Evolutionary conservation across 352 stramenopile genomes (phyloP).

Genomic region (Phytopythium delawarense): DNA sequence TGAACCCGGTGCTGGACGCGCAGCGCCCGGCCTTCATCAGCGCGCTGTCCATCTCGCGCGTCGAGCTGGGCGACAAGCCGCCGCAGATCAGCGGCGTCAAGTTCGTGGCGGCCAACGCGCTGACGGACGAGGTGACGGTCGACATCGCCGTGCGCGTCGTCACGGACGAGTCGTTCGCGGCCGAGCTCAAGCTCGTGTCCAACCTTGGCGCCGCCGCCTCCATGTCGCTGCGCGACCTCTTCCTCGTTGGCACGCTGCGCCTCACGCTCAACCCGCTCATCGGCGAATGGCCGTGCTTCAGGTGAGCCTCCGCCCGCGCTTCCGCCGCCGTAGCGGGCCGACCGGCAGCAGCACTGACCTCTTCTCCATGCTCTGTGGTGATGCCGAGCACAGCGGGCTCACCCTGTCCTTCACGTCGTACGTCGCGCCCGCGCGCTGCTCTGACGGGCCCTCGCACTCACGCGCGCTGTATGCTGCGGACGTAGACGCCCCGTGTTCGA

Average conservation of each 20-base stretch:
- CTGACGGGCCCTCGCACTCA: neutral
- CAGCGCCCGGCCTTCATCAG: constrained; percentile 65
- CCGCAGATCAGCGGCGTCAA: constrained; percentile 72
- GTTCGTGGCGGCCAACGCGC: constrained; percentile 49
- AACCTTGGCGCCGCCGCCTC: constrained; percentile 51
- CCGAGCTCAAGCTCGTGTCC: constrained; percentile 65
- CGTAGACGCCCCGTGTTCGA: constrained; percentile 62
- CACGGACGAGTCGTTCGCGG: constrained; percentile 52
- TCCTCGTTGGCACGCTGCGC: constrained; percentile 65
- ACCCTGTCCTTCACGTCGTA: constrained; percentile 74
- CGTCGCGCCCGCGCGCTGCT: neutral
- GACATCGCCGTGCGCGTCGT: constrained; percentile 65
- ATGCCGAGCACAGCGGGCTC: constrained; percentile 22
- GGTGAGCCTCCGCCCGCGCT: constrained; percentile 9
- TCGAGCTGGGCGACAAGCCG: constrained; percentile 52
- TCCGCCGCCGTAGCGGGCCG: neutral
- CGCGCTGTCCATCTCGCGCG: constrained; percentile 45
- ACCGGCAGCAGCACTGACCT: neutral
- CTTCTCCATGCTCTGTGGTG: neutral
- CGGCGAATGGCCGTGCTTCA: constrained; percentile 70
- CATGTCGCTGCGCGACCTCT: constrained; percentile 57
- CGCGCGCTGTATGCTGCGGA: neutral
- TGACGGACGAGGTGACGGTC: constrained; percentile 62
- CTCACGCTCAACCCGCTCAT: constrained; percentile 68
- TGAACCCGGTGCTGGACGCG: constrained; percentile 63